A percentile compares a stretch with the other conserved stretches of the same genome.
Evolutionary conservation across 306 rosid genomes (phyloP).

Genomic region (Delonix regia): DNA sequence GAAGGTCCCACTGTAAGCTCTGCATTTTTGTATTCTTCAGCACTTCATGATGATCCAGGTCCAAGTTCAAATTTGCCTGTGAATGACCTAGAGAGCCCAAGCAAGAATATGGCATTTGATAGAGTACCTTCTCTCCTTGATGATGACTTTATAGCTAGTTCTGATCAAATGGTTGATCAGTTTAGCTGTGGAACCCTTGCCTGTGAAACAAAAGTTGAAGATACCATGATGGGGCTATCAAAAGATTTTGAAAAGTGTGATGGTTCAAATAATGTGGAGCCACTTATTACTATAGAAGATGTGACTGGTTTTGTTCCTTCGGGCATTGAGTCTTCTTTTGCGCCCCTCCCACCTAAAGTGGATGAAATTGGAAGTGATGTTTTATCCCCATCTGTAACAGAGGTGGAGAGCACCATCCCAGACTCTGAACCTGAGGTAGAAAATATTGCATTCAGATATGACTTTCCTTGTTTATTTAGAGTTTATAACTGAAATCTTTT

Average conservation of each 20-base stretch:
- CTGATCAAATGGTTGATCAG: constrained; percentile 47
- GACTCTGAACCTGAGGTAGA: constrained; percentile 65
- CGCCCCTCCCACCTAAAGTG: constrained; percentile 6
- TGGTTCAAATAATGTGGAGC: constrained; percentile 36
- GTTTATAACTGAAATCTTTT: constrained; percentile 30
- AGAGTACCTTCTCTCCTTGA: constrained; percentile 53
- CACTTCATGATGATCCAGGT: constrained; percentile 35
- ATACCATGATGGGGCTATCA: constrained; percentile 34
- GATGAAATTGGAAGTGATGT: constrained; percentile 44
- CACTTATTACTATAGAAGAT: constrained; percentile 34
- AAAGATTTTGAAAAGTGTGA: constrained; percentile 32
- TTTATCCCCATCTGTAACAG: constrained; percentile 54
- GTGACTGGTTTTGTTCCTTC: constrained; percentile 32
- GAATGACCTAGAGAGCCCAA: constrained; percentile 43
- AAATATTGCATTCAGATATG: constrained; percentile 32
- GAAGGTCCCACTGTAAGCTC: constrained; percentile 43
- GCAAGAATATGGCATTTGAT: constrained; percentile 32
- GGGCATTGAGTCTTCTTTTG: constrained; percentile 32
- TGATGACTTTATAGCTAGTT: constrained; percentile 43
- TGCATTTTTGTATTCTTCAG: constrained; percentile 40
- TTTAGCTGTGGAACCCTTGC: constrained; percentile 35
- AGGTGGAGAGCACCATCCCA: constrained; percentile 53
- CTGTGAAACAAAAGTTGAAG: constrained; percentile 41
- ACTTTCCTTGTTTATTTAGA: constrained; percentile 13
- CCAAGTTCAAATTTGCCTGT: constrained; percentile 42